Percentiles rank a stretch among this genome's conserved stretches.
Evolutionary conservation across 1,284 basidiomycete species (phyloP).

Genomic region (Cutaneotrichosporon mucoides): DNA sequence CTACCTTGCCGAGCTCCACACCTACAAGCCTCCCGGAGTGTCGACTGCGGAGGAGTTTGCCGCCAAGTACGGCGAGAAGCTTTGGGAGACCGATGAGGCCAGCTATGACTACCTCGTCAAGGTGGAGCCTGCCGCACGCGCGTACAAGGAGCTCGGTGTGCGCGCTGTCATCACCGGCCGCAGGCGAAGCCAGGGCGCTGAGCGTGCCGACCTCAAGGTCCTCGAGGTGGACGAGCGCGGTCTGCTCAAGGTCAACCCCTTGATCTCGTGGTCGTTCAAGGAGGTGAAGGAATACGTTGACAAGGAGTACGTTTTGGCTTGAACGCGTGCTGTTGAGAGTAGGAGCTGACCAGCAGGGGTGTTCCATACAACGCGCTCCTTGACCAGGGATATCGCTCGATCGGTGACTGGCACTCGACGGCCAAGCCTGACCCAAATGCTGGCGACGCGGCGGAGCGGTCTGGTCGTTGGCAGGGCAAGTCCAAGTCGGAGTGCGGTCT

Average conservation of each 20-base stretch:
- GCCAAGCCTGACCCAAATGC: conserved; percentile 56
- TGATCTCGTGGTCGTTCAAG: conserved; percentile 83
- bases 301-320: conserved; percentile 54
- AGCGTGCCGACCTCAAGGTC: conserved; percentile 74
- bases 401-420: conserved; percentile 98
- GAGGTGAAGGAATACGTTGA: conserved; percentile 83
- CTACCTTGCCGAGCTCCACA: conserved; percentile 70
- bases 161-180: conserved; percentile 91
- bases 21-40: conserved; percentile 75
- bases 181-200: conserved; percentile 84
- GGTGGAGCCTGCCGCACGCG: conserved; percentile 88
- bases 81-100: conserved; percentile 87
- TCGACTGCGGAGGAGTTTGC: conserved; percentile 72
- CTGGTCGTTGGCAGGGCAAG: conserved; percentile 86
- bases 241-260: conserved; percentile 89
- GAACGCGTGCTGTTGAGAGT: too few species aligned
- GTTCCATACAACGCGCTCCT: conserved; percentile 89
- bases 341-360: conserved; percentile 46
- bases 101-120: conserved; percentile 92
- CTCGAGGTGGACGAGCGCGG: conserved; percentile 91
- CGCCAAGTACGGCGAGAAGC: conserved; percentile 67
- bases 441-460: conserved; percentile 69
- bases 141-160: conserved; percentile 77
- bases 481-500: conserved; percentile 93
- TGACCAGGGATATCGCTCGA: conserved; percentile 84